Base-by-base conservation (phyloP, 306 rosid genomes). In the Cajanus cajan region DNA sequence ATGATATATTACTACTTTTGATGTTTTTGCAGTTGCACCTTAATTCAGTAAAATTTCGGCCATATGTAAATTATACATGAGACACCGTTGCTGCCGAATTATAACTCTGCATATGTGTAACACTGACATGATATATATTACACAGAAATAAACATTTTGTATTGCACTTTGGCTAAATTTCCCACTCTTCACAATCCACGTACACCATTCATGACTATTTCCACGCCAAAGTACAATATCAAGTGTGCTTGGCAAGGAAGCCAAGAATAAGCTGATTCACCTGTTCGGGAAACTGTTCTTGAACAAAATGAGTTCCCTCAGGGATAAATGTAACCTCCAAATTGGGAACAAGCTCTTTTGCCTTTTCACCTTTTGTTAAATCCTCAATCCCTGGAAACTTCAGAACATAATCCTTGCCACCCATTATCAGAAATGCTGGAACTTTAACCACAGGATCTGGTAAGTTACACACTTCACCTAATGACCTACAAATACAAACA, bases 281-380 rank as follows among this genome's bases (percentile, higher is more conserved):
- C 81, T 82, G 86, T 10, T 78, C 85, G 0, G 98, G 98, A 14
- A 76, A 90, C 64, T 94, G 97, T 80, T 92, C 97, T 55, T 94
- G 97, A 78, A 88, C 91, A 82, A 94, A 94, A 85, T 94, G 98
- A 8, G 94, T 89, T 79, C 98, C 98, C 80, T 90, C 93, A 1
- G 90, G 91, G 36, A 90, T 82, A 66, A 82, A 86, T 31, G 82
- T 65, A 47, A 91, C 79, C 80, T 89, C 96, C 82, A 89, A 66
- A 76, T 84, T 79, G 2, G 96, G 90, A 68, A 85, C 90, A 80
- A 74, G 39, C 58, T 90, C 77, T 64, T 83, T 94, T 14, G 85
- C 87, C 59, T 78, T 92, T 80, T 84, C 96, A 44, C 87, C 84
- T 65, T 75, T 85, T 61, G 86, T 51, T 71, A 67, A 83, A 19